Conservation (phyloP, 2,329 filamentous ascomycete species). For the Aureobasidium sp. region DNA sequence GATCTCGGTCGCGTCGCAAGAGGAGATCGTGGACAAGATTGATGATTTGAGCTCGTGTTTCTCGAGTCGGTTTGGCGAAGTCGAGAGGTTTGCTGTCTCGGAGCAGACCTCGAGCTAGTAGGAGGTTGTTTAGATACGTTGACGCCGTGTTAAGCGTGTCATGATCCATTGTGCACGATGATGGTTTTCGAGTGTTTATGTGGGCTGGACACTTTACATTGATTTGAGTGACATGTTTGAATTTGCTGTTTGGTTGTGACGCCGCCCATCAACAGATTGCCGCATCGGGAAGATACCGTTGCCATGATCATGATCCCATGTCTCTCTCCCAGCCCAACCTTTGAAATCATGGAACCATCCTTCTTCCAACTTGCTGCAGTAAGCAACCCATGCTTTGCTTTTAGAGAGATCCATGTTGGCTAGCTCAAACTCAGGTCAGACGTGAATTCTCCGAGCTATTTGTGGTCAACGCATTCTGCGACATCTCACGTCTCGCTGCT, state of each 20-base stretch:
- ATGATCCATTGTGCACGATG: slow-evolving; percentile 33
- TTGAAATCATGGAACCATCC: not conserved
- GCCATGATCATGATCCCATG: slow-evolving; percentile 1
- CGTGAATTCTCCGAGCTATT: slow-evolving; percentile 4
- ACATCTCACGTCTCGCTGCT: slow-evolving; percentile 9
- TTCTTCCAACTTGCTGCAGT: not conserved
- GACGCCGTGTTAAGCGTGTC: slow-evolving; percentile 54
- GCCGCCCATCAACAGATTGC: slow-evolving; percentile 6
- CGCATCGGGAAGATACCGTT: slow-evolving; percentile 2
- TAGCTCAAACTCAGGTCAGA: slow-evolving; percentile 10
- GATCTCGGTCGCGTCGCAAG: slow-evolving; percentile 84
- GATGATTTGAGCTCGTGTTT: slow-evolving; percentile 79
- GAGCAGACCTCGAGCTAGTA: slow-evolving; percentile 56
- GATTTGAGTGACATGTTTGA: not conserved
- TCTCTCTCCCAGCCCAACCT: not conserved
- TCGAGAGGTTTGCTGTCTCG: slow-evolving; percentile 66
- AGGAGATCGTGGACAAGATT: slow-evolving; percentile 92
- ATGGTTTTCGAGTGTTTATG: not conserved
- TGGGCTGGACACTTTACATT: not conserved
- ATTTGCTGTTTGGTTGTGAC: slow-evolving; percentile 12
- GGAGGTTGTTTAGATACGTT: slow-evolving; percentile 57
- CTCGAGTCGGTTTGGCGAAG: slow-evolving; percentile 62
- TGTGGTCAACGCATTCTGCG: not conserved
- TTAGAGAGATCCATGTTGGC: not conserved
- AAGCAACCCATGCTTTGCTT: not conserved